These are phyloP conservation scores for Zygoascus biomembranicola DNA, from an alignment of 805 yeast species.

Conservation along the genomic window DNA sequence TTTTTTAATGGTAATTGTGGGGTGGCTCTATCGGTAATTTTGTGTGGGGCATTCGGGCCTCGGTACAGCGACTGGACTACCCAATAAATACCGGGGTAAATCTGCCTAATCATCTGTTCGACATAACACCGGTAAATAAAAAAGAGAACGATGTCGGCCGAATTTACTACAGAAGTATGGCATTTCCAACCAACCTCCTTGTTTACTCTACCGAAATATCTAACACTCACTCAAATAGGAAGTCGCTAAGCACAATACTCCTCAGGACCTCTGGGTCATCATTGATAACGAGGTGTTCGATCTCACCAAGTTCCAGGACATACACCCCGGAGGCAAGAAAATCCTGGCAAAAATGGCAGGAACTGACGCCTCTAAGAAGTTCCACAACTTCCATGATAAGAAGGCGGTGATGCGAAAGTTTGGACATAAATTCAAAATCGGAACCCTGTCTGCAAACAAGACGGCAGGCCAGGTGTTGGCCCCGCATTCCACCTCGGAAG, in stretches of 20 bases:
- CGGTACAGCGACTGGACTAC: neutral
- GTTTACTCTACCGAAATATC: neutral
- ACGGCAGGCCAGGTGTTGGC: slow-evolving; percentile 8
- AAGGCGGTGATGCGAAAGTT: slow-evolving; percentile 28
- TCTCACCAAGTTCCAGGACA: slow-evolving; percentile 57
- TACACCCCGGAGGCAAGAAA: slow-evolving; percentile 76
- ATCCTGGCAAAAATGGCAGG: slow-evolving; percentile 79
- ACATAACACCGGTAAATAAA: too few species aligned
- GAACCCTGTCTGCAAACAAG: slow-evolving; percentile 18
- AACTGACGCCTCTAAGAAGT: slow-evolving; percentile 61
- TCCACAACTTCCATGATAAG: slow-evolving; percentile 40
- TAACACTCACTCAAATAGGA: slow-evolving; percentile 29
- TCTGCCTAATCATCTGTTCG: neutral
- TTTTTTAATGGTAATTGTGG: neutral
- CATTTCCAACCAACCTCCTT: neutral
- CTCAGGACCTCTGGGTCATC: slow-evolving; percentile 78
- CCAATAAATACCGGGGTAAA: neutral
- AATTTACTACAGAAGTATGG: neutral
- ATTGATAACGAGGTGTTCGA: slow-evolving; percentile 75
- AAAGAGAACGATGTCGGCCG: neutral
- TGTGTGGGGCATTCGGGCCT: neutral
- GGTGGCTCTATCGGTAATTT: neutral
- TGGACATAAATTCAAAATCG: slow-evolving; percentile 28
- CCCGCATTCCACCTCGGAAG: neutral
- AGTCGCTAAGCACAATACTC: slow-evolving; percentile 62